Evolutionary conservation across 805 yeast species (phyloP), one percentile per base, ranked within the genome.

Genomic region (Nakazawaea ishiwadae): DNA sequence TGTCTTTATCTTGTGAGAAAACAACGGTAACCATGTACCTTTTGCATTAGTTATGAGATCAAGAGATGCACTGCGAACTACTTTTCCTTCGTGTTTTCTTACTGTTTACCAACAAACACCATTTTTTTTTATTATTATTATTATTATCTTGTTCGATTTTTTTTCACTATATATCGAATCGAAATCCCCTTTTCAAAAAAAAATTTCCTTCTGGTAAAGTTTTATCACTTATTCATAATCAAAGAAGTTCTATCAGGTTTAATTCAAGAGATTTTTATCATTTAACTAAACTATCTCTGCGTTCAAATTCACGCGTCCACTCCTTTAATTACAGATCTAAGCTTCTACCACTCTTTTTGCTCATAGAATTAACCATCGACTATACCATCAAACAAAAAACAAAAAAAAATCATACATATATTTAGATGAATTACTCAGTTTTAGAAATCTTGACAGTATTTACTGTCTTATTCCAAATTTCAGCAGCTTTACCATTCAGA

Each of bases 251-350:
- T n/a, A n/a, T n/a, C n/a, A n/a, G n/a, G n/a, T n/a, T n/a, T n/a
- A n/a, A n/a, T n/a, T n/a, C n/a, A n/a, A n/a, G n/a, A n/a, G n/a
- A n/a, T n/a, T n/a, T n/a, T n/a, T n/a, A n/a, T n/a, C n/a, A n/a
- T n/a, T n/a, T n/a, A n/a, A n/a, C n/a, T n/a, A n/a, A 15, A 10
- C 14, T 6, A 12, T 6, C 12, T 35, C 21, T 35, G 37, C 37
- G 37, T 35, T 41, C 31, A 29, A 15, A 27, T 35, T 46, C 48
- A 47, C 52, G 49, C 52, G 52, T 49, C 54, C 54, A 44, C 46
- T 50, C 53, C 45, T 51, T 46, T 44, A 32, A 19, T 4, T n/a
- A 24, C 31, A 4, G 27, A 24, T 10, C 15, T 3, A 28, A 15
- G n/a, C 31, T 28, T 14, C 15, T 5, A 3, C n/a, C 15, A 23